Conservation (phyloP, 768 basidiomycete genomes). For the Leccinellum rugosiceps region DNA sequence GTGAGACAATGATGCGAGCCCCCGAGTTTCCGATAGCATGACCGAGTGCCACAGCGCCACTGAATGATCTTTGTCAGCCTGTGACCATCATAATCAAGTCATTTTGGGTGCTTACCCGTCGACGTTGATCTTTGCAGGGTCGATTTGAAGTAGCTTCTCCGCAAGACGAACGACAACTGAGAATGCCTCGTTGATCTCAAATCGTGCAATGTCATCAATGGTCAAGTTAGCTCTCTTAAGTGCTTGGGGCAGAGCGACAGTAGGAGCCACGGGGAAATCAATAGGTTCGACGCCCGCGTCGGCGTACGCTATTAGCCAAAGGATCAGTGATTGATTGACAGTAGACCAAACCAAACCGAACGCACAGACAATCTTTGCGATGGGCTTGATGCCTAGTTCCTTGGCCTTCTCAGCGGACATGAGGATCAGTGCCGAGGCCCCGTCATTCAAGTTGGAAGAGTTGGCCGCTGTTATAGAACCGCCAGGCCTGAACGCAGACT, state of each 20-base stretch:
- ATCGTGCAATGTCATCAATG: constrained; percentile 80
- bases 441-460: constrained; percentile 92
- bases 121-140: constrained; percentile 86
- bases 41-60: constrained; percentile 94
- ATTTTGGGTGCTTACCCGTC: constrained; percentile 58
- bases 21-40: constrained; percentile 97
- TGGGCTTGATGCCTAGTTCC: constrained; percentile 85
- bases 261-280: constrained; percentile 95
- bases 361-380: constrained; percentile 94
- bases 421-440: constrained; percentile 91
- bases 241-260: constrained; percentile 85
- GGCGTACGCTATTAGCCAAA: constrained; percentile 69
- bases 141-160: constrained; percentile 82
- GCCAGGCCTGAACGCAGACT: constrained; percentile 85
- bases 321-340: constrained; percentile 2
- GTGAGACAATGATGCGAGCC: constrained; percentile 88
- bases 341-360: constrained; percentile 9
- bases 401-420: constrained; percentile 92
- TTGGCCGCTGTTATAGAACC: constrained; percentile 96
- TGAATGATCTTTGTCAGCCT: constrained; percentile 32
- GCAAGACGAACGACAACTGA: constrained; percentile 89
- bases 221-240: constrained; percentile 83
- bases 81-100: constrained; percentile 1
- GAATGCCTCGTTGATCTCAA: constrained; percentile 98
- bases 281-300: constrained; percentile 96